Base-by-base conservation (phyloP, 495 filamentous ascomycete genomes). In the Lichina pygmaea region DNA sequence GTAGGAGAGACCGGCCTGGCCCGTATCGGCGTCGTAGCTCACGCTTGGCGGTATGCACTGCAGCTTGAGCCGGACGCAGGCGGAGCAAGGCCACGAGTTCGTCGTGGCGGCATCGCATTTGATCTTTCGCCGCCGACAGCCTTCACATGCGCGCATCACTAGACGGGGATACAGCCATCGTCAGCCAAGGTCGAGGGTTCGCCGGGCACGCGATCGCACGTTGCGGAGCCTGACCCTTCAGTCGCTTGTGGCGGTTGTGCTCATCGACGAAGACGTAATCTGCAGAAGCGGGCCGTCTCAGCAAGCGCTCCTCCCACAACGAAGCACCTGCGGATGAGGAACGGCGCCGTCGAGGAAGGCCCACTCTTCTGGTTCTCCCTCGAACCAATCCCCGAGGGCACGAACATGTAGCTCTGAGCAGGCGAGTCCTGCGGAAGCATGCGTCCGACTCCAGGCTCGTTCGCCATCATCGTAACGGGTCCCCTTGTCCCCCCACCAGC, bases 251-350 rank as follows among this genome's bases (percentile, higher is more conserved):
- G 41, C 89, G 75, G 60, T 95, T 99, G 58, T 99, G 86, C 60
- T 99, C 89, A 59, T 99, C 91, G 44, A 99, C 89, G 54, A 99
- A 99, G 42, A 99, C 89, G 79, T 93, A 97, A 55, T 93, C 86
- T 94, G 51, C 30, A 49, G 46, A 36, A 31, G 12, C 13, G 43
- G 24, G 24, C 24, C 4, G 24, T 24, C 24, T 24, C 24, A 12
- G n/a, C 42, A 12, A 2, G 42, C 42, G n/a, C 12, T 13, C 24
- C 3, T 13, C n/a, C 42, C 13, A n/a, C n/a, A 5, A n/a, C 42
- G 42, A 40, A 24, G 24, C 24, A 24, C 24, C 24, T 24, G 1
- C 24, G 24, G 24, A 24, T 4, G 24, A 24, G 24, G 24, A 4
- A 24, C 24, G 24, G 24, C 24, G 24, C 24, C 24, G 24, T 1